phyloP scores from a whole-genome alignment of 306 rosid species.

The Lathyrus sativus region DNA sequence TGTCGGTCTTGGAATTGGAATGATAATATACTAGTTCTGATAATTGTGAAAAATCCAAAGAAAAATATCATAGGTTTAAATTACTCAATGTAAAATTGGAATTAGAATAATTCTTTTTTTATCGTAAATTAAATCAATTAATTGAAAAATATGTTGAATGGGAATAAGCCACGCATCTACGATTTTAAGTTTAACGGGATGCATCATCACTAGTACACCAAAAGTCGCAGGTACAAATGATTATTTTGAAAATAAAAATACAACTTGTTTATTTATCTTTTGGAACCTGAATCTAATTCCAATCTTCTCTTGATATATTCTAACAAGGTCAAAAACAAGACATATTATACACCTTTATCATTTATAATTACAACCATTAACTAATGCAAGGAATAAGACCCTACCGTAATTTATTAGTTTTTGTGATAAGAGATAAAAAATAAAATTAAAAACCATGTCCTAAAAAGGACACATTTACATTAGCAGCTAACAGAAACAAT shows the following conservation, averaged over 20 bases:
- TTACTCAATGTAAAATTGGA: conserved; percentile 4
- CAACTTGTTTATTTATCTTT: conserved; percentile 47
- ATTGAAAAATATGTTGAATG: conserved; percentile 30
- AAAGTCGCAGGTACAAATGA: conserved; percentile 42
- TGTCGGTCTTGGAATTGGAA: no score
- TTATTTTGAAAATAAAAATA: conserved; percentile 44
- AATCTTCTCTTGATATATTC: conserved; percentile 36
- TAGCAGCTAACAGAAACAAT: no score
- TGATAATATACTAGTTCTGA: no score
- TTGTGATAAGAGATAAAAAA: no score
- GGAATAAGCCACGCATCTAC: conserved; percentile 44
- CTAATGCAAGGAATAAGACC: no score
- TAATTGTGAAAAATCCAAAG: no score
- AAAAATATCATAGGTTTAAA: not conserved
- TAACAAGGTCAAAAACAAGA: conserved; percentile 43
- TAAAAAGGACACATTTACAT: no score
- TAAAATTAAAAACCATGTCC: no score
- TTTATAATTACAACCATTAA: no score
- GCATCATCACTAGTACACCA: conserved; percentile 38
- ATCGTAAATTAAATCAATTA: conserved; percentile 18
- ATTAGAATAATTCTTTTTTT: conserved; percentile 10
- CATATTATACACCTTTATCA: conserved; percentile 10
- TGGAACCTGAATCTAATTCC: conserved; percentile 48
- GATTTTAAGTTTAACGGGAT: conserved; percentile 40
- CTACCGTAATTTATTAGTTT: no score